phyloP scores from a whole-genome alignment of 768 basidiomycete genomes.

The Russula emetica region DNA sequence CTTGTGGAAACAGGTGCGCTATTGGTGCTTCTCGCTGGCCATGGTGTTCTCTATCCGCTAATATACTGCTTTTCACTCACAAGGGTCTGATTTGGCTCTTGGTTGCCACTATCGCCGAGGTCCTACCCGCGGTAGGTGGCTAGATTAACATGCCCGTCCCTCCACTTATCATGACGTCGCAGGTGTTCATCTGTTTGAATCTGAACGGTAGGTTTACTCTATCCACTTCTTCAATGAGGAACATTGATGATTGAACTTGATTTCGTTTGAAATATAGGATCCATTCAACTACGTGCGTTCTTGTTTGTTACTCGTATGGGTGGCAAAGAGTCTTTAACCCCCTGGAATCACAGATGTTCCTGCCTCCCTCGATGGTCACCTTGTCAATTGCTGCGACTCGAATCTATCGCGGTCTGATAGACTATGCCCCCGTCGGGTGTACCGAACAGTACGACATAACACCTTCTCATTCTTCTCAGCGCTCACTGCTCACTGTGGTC shows the following conservation, averaged over 20 bases:
- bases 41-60: neutral
- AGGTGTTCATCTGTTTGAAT: neutral
- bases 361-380: neutral
- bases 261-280: neutral
- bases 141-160: neutral
- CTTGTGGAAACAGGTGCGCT: neutral
- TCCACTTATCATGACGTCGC: neutral
- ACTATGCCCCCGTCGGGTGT: neutral
- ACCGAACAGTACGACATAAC: neutral
- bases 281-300: neutral
- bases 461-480: neutral
- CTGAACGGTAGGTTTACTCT: neutral
- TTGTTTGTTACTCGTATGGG: no score
- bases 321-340: neutral
- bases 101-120: neutral
- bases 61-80: neutral
- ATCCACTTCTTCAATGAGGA: neutral
- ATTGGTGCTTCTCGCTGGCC: neutral
- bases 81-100: neutral
- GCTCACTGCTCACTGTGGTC: neutral
- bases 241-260: neutral
- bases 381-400: conserved; percentile 4
- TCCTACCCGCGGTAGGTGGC: neutral
- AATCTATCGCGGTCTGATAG: neutral
- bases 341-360: neutral